Percentiles rank a stretch among this genome's conserved stretches.
Conservation (phyloP, 78 protist genomes). For the slime mould (Dictyostelium discoideum) region dicty_2.7 NC_007089.4:754001-754500, state of each 20-base stretch:
- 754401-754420: not conserved
- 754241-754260: conserved; percentile 18
- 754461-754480: conserved; percentile 12
- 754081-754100: conserved; percentile 37
- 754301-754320: not conserved
- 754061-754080: not conserved
- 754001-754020: conserved; percentile 1
- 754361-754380: not conserved
- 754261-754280: conserved; percentile 58
- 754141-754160: not conserved
- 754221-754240: conserved; percentile 4
- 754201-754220: conserved; percentile 55
- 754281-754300: not conserved
- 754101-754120: not conserved
- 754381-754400: conserved; percentile 8
- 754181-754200: conserved; percentile 5
- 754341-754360: not conserved
- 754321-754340: not conserved
- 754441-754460: not conserved
- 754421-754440: not conserved
- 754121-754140: not conserved
- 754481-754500: not conserved
- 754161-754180: not conserved
- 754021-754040: not conserved
- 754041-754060: not conserved